phyloP scores from a whole-genome alignment of 805 yeast species.

The Wickerhamomyces alni region DNA sequence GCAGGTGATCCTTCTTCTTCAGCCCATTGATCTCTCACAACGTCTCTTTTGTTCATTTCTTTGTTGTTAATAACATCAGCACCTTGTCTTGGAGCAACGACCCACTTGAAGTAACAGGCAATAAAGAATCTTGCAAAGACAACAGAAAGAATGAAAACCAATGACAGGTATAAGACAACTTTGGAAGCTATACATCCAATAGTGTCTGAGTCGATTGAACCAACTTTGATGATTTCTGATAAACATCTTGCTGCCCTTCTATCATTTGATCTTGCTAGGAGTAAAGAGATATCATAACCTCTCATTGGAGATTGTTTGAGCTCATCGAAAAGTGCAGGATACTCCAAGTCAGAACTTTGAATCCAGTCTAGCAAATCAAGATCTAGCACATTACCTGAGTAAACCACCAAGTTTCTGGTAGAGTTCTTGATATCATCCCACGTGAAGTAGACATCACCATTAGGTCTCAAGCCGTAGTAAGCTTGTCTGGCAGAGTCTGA shows the following conservation, averaged over 20 bases:
- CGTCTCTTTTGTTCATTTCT: constrained; percentile 56
- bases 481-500: constrained; percentile 59
- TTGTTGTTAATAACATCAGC: constrained; percentile 56
- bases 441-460: constrained; percentile 77
- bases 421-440: constrained; percentile 81
- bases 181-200: constrained; percentile 92
- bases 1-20: constrained; percentile 43
- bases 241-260: constrained; percentile 76
- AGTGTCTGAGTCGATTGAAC: constrained; percentile 80
- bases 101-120: constrained; percentile 90
- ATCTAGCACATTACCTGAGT: constrained; percentile 85
- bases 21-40: constrained; percentile 81
- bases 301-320: constrained; percentile 48
- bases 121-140: constrained; percentile 72
- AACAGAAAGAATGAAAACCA: constrained; percentile 78
- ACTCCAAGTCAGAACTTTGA: constrained; percentile 56
- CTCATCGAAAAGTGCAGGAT: constrained; percentile 66
- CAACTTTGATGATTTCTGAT: constrained; percentile 81
- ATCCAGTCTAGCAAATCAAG: constrained; percentile 74
- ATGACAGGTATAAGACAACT: constrained; percentile 73
- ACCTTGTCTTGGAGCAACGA: constrained; percentile 74
- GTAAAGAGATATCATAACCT: constrained; percentile 79
- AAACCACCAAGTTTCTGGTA: constrained; percentile 75
- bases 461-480: constrained; percentile 51
- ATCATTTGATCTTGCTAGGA: constrained; percentile 58